These are phyloP conservation scores for Chlamydomonas reinhardtii DNA, from an alignment of 163 green algal genomes.

Conservation along the genomic window DNA sequence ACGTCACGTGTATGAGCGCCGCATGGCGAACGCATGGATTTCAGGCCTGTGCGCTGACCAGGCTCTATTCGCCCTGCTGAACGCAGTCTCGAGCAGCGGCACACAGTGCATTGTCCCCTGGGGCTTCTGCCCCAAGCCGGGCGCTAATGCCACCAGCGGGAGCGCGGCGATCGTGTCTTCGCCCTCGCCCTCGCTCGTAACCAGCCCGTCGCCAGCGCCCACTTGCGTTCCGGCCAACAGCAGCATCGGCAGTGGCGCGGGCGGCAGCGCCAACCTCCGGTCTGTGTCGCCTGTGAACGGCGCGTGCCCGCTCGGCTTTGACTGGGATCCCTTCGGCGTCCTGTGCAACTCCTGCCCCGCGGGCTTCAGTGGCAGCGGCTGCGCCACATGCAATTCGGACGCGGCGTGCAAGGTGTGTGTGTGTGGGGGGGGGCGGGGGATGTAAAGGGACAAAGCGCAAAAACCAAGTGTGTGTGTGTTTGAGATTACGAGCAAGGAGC, in stretches of 20 bases:
- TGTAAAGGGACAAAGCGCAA: too few species aligned
- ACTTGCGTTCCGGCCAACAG: background rate
- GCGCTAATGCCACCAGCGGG: background rate
- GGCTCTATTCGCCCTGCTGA: background rate
- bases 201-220: background rate
- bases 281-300: background rate
- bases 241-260: background rate
- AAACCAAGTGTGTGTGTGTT: too few species aligned
- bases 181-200: background rate
- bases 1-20: too few species aligned
- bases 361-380: slow-evolving; percentile 43
- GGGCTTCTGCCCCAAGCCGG: slow-evolving; percentile 4
- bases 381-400: slow-evolving; percentile 20
- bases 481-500: too few species aligned
- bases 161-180: background rate
- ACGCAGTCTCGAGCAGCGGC: background rate
- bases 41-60: background rate
- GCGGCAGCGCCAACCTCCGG: too few species aligned
- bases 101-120: slow-evolving; percentile 10
- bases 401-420: slow-evolving; percentile 21
- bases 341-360: slow-evolving; percentile 9
- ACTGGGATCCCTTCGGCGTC: background rate
- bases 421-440: background rate
- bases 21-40: too few species aligned
- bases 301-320: slow-evolving; percentile 37